Base-by-base conservation (phyloP, 495 filamentous ascomycete genomes). In the Letharia lupina region DNA sequence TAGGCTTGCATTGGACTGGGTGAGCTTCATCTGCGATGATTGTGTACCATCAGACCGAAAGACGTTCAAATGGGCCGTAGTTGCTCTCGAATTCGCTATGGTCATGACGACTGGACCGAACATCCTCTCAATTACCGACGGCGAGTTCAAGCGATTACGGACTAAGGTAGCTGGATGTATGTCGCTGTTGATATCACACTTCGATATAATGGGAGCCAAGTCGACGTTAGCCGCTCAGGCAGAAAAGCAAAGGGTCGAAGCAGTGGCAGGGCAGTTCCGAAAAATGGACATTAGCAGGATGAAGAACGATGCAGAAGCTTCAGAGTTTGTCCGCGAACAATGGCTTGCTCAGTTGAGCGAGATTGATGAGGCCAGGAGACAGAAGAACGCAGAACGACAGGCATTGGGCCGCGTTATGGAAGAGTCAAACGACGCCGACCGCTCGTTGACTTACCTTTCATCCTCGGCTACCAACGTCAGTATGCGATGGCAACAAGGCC, bases 201-300 rank as follows among this genome's bases (percentile, higher is more conserved):
- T 98, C 70, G 94, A 98, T 78, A 97, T 98, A 73, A 95, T 98
- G 89, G 94, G 95, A 57, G 94, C 94, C 60, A 83, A 93, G 70
- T 96, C 91, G 33, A 96, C 86, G 16, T 82, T 96, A 60, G 94
- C 94, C 3, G 94, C 94, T 20, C 91, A 96, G 74, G 87, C 91
- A 13, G 94, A 98, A 77, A 91, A 89, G 72, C 87, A 89, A 69
- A 84, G 90, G 56, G 82, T 90, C 72, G 81, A 83, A 62, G 79
- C 84, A 33, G 80, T 93, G 39, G 82, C 87, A 47, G 87, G 86
- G n/a, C 86, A 90, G 66, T 81, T 89, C 67, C 85, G 84, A 67
- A 83, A 87, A 69, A 84, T 93, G 71, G 87, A 92, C 69, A 83
- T 90, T 62, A 88, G 88, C 45, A 82, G 87, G 61, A 84, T 91